These are phyloP conservation scores for Paramecium bursaria DNA, from an alignment of 73 alveolate species.

Conservation along the genomic window DNA sequence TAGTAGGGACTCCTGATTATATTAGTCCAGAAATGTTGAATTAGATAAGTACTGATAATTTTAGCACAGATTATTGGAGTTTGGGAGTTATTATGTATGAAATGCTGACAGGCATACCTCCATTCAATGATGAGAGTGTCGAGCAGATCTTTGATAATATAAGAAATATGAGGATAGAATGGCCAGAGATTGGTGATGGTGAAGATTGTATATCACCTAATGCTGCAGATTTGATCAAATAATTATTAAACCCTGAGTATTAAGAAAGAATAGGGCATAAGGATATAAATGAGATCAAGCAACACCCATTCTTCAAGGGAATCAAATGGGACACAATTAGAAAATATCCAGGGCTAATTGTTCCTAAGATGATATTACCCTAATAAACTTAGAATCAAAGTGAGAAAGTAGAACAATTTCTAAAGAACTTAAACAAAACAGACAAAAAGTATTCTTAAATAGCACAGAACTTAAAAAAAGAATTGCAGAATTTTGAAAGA, in stretches of 20 bases:
- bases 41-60: conserved; percentile 72
- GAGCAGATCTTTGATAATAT: conserved; percentile 80
- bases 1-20: conserved; percentile 95
- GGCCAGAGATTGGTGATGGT: conserved; percentile 69
- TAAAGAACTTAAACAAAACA: conserved; percentile 22
- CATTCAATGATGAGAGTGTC: conserved; percentile 81
- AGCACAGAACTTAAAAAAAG: conserved; percentile 38
- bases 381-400: conserved; percentile 39
- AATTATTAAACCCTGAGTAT: conserved; percentile 78
- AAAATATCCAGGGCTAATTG: conserved; percentile 63
- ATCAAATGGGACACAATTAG: conserved; percentile 77
- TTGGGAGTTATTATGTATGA: conserved; percentile 92
- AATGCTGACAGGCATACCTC: conserved; percentile 90
- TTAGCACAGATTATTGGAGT: conserved; percentile 80
- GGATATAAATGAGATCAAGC: conserved; percentile 84
- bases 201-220: conserved; percentile 82
- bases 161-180: conserved; percentile 68
- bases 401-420: conserved; percentile 63
- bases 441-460: conserved; percentile 34
- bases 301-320: conserved; percentile 85
- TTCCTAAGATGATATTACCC: conserved; percentile 57
- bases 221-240: conserved; percentile 87
- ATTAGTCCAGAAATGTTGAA: conserved; percentile 95
- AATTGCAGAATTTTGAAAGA: conserved; percentile 38
- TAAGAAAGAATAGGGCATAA: conserved; percentile 77